Percentiles rank a stretch among this genome's conserved stretches.
phyloP scores from a whole-genome alignment of 192 early-diverging fungal genomes.

The Mortierella alpina region DNA sequence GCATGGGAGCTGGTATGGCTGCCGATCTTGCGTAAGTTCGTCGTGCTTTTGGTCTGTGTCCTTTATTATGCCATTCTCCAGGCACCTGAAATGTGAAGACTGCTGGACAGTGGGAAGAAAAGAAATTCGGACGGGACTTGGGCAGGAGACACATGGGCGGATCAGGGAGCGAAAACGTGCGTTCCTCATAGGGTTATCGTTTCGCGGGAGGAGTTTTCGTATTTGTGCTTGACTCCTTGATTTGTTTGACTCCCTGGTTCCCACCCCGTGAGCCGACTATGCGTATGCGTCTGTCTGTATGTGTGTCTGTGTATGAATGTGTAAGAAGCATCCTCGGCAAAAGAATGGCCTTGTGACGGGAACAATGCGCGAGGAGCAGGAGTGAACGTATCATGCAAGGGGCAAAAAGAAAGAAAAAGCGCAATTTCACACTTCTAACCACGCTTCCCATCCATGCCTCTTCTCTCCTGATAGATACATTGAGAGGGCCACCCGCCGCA shows the following conservation, averaged over 20 bases:
- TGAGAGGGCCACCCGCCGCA: conserved; percentile 82
- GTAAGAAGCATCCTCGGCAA: too few species aligned
- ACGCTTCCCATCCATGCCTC: not conserved
- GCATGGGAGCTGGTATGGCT: conserved; percentile 83
- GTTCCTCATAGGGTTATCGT: too few species aligned
- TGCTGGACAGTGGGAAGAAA: not conserved
- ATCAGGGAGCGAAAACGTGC: too few species aligned
- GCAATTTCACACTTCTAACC: not conserved
- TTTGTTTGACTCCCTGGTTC: not conserved
- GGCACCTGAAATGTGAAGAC: not conserved
- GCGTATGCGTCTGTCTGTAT: too few species aligned
- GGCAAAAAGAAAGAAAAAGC: not conserved
- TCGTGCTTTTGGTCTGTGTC: not conserved
- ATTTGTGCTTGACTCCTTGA: not conserved
- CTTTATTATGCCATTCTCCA: too few species aligned
- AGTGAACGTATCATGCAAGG: not conserved
- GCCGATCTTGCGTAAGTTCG: conserved; percentile 83
- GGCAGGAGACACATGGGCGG: too few species aligned
- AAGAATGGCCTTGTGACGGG: too few species aligned
- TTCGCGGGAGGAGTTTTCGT: not conserved
- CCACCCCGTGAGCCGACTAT: too few species aligned
- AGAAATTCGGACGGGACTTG: not conserved
- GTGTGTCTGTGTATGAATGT: too few species aligned
- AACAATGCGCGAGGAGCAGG: not conserved
- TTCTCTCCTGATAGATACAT: conserved; percentile 66